A percentile compares a stretch with the other conserved stretches of the same genome.
Evolutionary conservation across 2,329 filamentous ascomycete species (phyloP).

Genomic region (Chaetothyriales sp.): DNA sequence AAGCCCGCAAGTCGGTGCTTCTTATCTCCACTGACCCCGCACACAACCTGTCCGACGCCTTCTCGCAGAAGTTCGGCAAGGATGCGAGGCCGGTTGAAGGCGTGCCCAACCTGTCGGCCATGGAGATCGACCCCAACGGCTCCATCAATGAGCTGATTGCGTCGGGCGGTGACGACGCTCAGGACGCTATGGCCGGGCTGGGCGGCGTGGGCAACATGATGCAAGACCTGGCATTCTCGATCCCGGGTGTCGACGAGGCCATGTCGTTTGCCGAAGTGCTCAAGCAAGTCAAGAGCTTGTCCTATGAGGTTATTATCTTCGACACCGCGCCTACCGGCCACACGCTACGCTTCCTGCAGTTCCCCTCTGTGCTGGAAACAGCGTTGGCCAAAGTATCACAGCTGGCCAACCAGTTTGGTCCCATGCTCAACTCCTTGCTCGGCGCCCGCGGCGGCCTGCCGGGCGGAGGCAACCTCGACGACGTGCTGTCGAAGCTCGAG

Average conservation of each 20-base stretch:
- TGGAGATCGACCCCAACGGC: constrained; percentile 98
- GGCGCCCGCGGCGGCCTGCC: constrained; percentile 64
- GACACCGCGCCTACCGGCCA: constrained; percentile 96
- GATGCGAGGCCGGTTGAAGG: constrained; percentile 86
- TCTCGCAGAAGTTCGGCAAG: constrained; percentile 98
- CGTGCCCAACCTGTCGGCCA: constrained; percentile 85
- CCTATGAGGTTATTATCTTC: constrained; percentile 98
- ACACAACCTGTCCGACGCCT: constrained; percentile 95
- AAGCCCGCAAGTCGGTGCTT: constrained; percentile 84
- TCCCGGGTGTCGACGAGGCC: constrained; percentile 95
- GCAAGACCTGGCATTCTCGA: constrained; percentile 95
- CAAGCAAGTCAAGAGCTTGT: constrained; percentile 97
- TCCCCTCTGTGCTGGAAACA: constrained; percentile 95
- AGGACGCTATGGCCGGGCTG: constrained; percentile 56
- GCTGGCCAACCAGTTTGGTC: constrained; percentile 85
- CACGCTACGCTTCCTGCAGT: constrained; percentile 95
- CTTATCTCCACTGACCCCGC: constrained; percentile 97
- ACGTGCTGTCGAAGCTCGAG: constrained; percentile 91
- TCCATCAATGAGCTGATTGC: constrained; percentile 91
- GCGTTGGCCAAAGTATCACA: constrained; percentile 94
- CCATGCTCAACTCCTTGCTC: constrained; percentile 86
- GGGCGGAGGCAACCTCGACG: constrained; percentile 82
- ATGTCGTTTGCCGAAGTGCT: constrained; percentile 99
- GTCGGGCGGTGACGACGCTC: constrained; percentile 56
- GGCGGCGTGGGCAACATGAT: constrained; percentile 82